Evolutionary conservation across 805 yeast genomes (phyloP).

Genomic region (Yamadazyma insecticola): DNA sequence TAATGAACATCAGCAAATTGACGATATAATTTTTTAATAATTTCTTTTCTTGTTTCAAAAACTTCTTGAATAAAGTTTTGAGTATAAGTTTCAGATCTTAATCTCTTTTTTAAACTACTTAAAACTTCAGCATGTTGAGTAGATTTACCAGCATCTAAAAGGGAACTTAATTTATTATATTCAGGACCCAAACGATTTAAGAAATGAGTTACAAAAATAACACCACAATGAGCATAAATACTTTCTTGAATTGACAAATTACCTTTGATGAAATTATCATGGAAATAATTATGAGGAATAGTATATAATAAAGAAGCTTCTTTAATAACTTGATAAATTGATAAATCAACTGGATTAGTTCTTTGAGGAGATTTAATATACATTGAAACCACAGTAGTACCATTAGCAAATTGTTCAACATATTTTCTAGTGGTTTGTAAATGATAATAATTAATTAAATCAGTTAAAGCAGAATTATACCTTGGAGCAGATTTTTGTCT

Average conservation of each 20-base stretch:
- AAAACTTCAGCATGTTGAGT: constrained; percentile 72
- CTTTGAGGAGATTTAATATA: constrained; percentile 59
- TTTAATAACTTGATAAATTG: constrained; percentile 84
- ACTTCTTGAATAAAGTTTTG: constrained; percentile 77
- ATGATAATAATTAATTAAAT: constrained; percentile 85
- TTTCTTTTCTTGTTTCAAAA: constrained; percentile 61
- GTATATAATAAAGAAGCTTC: constrained; percentile 92
- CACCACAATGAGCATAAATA: constrained; percentile 90
- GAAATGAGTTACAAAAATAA: constrained; percentile 89
- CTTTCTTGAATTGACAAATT: constrained; percentile 90
- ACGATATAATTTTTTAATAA: constrained; percentile 79
- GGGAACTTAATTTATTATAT: constrained; percentile 60
- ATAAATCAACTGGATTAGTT: constrained; percentile 56
- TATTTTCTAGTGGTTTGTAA: constrained; percentile 82
- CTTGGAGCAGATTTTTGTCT: constrained; percentile 80
- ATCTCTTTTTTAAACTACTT: constrained; percentile 75
- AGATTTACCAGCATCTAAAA: constrained; percentile 59
- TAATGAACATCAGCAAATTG: constrained; percentile 91
- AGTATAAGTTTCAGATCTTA: constrained; percentile 90
- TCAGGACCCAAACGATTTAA: constrained; percentile 92
- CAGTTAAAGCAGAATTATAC: constrained; percentile 80
- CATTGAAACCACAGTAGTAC: constrained; percentile 79
- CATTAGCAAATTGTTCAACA: constrained; percentile 90
- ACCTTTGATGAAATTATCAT: constrained; percentile 64
- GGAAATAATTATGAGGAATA: constrained; percentile 82